Evolutionary conservation across 129 eudicot species (phyloP).

Genomic region (Chrysanthemum lavandulifolium): DNA sequence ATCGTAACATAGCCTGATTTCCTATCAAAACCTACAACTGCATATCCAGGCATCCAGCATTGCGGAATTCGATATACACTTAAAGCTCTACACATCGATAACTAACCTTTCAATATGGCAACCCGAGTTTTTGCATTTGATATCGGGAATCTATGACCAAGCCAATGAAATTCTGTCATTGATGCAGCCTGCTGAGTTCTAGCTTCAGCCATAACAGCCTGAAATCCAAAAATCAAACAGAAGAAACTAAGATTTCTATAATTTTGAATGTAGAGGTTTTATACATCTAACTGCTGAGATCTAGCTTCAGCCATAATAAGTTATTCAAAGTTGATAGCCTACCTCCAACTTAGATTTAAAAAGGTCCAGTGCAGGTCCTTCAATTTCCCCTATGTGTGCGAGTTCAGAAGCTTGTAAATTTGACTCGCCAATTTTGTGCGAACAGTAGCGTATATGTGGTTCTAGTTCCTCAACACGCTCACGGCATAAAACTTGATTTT

Average conservation of each 20-base stretch:
- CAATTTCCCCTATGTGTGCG: conserved; percentile 84
- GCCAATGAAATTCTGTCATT: conserved; percentile 95
- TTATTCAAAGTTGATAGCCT: conserved; percentile 4
- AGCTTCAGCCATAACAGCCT: conserved; percentile 99
- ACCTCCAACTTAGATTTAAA: conserved; percentile 93
- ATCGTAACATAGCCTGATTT: conserved; percentile 7
- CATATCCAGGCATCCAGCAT: background rate
- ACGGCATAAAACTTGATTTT: conserved; percentile 86
- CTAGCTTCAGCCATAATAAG: too few relatives aligned
- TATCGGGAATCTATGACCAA: conserved; percentile 83
- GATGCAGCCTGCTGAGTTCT: conserved; percentile 99
- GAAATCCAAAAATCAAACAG: conserved; percentile 23
- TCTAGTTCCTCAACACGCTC: conserved; percentile 98
- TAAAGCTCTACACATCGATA: background rate
- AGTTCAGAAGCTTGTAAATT: conserved; percentile 89
- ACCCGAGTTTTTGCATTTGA: conserved; percentile 96
- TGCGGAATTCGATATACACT: background rate
- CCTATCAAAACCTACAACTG: background rate
- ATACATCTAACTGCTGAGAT: too few relatives aligned
- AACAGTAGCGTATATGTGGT: conserved; percentile 87
- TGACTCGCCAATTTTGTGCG: conserved; percentile 93
- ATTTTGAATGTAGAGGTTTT: too few relatives aligned
- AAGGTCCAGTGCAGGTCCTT: conserved; percentile 98
- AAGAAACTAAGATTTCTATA: background rate
- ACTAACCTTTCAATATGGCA: conserved; percentile 84